phyloP scores from a whole-genome alignment of 176 grass and related monocot genomes.

The Elaeis guineensis region DNA sequence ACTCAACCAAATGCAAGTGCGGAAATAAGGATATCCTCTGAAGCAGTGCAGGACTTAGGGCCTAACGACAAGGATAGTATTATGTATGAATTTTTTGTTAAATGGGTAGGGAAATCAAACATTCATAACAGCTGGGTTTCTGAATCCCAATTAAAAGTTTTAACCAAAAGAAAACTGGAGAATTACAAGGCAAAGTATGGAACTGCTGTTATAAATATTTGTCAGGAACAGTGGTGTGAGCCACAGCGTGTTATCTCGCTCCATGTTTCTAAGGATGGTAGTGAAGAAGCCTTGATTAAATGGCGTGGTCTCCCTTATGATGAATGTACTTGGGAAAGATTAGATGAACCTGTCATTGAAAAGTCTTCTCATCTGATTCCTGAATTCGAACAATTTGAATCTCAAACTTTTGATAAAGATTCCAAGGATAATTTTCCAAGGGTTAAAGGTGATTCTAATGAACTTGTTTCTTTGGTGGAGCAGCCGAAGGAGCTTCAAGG shows the following conservation, averaged over 20 bases:
- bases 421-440: slow-evolving; percentile 23
- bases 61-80: slow-evolving; percentile 17
- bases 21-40: slow-evolving; percentile 25
- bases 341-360: slow-evolving; percentile 76
- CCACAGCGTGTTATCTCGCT: slow-evolving; percentile 76
- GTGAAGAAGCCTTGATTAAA: slow-evolving; percentile 83
- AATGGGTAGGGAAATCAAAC: slow-evolving; percentile 88
- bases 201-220: slow-evolving; percentile 73
- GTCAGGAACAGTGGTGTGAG: slow-evolving; percentile 86
- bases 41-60: slow-evolving; percentile 20
- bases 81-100: slow-evolving; percentile 77
- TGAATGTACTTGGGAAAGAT: slow-evolving; percentile 95
- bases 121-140: slow-evolving; percentile 91
- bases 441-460: slow-evolving; percentile 41
- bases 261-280: slow-evolving; percentile 29
- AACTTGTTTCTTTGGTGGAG: slow-evolving; percentile 58
- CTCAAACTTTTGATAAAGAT: slow-evolving; percentile 64
- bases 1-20: slow-evolving; percentile 29
- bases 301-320: slow-evolving; percentile 86
- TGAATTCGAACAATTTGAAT: slow-evolving; percentile 61
- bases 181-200: slow-evolving; percentile 96
- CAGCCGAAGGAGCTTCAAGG: slow-evolving; percentile 92
- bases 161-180: slow-evolving; percentile 94
- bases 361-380: slow-evolving; percentile 65
- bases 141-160: slow-evolving; percentile 65